phyloP scores from a whole-genome alignment of 73 alveolate genomes.

The Paramecium octaurelia region DNA sequence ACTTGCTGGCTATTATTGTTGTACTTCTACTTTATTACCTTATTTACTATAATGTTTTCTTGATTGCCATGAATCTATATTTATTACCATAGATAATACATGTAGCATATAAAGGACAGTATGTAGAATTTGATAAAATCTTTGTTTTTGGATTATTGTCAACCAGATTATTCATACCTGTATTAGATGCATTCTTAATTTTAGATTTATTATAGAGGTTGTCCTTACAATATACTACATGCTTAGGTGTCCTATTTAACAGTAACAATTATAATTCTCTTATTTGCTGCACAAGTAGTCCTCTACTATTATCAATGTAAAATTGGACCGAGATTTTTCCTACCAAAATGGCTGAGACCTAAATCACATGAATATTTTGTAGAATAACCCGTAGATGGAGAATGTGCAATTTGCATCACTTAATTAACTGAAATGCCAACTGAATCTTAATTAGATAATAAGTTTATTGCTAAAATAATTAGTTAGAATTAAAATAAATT shows the following conservation, averaged over 20 bases:
- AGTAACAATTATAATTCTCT: not conserved
- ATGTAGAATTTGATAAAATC: slow-evolving; percentile 47
- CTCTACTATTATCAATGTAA: not conserved
- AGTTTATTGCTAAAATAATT: not conserved
- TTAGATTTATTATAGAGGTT: slow-evolving; percentile 53
- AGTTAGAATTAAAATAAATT: slow-evolving; percentile 23
- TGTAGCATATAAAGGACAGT: slow-evolving; percentile 30
- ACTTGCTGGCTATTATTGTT: not conserved
- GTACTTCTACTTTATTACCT: not conserved
- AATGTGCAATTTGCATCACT: slow-evolving; percentile 50
- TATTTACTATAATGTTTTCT: not conserved
- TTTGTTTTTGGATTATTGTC: slow-evolving; percentile 53
- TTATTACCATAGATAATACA: slow-evolving; percentile 47
- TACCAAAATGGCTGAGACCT: slow-evolving; percentile 34
- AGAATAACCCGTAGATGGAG: slow-evolving; percentile 17
- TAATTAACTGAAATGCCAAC: not conserved
- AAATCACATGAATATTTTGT: not conserved
- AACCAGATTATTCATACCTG: slow-evolving; percentile 48
- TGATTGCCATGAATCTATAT: not conserved
- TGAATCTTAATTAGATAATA: not conserved
- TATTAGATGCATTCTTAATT: not conserved
- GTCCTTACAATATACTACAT: slow-evolving; percentile 24
- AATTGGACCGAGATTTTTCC: slow-evolving; percentile 24
- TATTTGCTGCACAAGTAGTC: not conserved
- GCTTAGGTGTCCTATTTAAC: not conserved